Evolutionary conservation across 1,284 basidiomycete species (phyloP).

Genomic region (Apiotrichum porosum): DNA sequence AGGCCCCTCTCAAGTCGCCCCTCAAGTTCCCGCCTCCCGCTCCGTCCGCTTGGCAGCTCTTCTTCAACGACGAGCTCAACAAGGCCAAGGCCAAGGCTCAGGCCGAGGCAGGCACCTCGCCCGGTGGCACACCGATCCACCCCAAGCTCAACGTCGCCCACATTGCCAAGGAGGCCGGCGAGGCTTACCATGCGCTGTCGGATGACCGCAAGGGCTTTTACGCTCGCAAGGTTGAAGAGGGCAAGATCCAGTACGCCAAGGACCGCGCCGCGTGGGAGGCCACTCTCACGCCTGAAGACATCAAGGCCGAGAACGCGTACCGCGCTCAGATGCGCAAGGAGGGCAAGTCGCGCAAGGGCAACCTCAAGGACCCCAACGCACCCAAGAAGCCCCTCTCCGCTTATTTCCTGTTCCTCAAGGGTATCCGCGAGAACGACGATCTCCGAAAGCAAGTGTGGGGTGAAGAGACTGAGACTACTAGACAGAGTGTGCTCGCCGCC

Average conservation of each 20-base stretch:
- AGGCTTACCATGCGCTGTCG: slow-evolving; percentile 76
- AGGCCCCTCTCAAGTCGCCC: slow-evolving; percentile 50
- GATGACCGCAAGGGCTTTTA: slow-evolving; percentile 81
- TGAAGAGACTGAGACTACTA: slow-evolving; percentile 89
- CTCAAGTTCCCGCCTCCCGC: slow-evolving; percentile 87
- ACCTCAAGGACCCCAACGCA: slow-evolving; percentile 94
- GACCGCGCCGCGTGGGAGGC: slow-evolving; percentile 81
- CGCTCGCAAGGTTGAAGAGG: slow-evolving; percentile 70
- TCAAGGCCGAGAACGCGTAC: slow-evolving; percentile 87
- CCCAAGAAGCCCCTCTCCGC: slow-evolving; percentile 93
- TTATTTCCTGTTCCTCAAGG: slow-evolving; percentile 91
- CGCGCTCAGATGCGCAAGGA: slow-evolving; percentile 87
- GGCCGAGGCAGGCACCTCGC: slow-evolving; percentile 59
- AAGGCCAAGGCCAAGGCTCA: slow-evolving; percentile 66
- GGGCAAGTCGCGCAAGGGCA: slow-evolving; percentile 86
- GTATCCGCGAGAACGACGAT: slow-evolving; percentile 65
- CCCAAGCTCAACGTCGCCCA: slow-evolving; percentile 91
- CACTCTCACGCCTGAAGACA: slow-evolving; percentile 87
- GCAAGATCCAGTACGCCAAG: slow-evolving; percentile 74
- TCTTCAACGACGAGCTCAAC: slow-evolving; percentile 93
- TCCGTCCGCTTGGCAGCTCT: slow-evolving; percentile 93
- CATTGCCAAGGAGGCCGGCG: slow-evolving; percentile 89
- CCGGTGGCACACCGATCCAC: slow-evolving; percentile 42
- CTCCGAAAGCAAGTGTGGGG: slow-evolving; percentile 77
- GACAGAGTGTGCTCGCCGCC: slow-evolving; percentile 89